Percentiles rank a stretch among this genome's conserved stretches.
phyloP scores from a whole-genome alignment of 2,329 filamentous ascomycete species.

The Raffaelea ambrosiae region DNA sequence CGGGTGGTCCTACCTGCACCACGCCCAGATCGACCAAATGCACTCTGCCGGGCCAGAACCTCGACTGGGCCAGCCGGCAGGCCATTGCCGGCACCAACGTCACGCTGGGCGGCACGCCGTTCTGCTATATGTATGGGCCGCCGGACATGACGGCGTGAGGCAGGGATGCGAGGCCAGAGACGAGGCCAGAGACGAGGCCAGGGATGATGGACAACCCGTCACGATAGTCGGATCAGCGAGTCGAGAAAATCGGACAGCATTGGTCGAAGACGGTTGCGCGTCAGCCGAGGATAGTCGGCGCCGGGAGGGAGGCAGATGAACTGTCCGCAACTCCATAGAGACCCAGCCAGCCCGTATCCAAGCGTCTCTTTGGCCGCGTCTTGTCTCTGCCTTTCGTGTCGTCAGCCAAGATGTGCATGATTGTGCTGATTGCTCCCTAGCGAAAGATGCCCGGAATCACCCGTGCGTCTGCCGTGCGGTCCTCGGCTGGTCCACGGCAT shows the following conservation, averaged over 20 bases:
- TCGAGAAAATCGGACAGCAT: neutral
- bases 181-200: too few species aligned
- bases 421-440: too few species aligned
- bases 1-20: slow-evolving; percentile 11
- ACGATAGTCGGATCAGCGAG: neutral
- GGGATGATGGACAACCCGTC: too few species aligned
- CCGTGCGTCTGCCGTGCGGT: too few species aligned
- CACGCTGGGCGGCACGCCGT: slow-evolving; percentile 6
- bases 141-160: neutral
- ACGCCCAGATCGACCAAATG: slow-evolving; percentile 8
- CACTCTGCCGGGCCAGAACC: slow-evolving; percentile 9
- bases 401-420: too few species aligned
- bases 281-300: neutral
- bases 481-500: too few species aligned
- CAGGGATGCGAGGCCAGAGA: neutral
- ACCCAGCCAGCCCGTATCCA: too few species aligned
- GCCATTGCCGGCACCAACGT: slow-evolving; percentile 18
- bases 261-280: neutral
- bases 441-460: too few species aligned
- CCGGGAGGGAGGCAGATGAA: neutral
- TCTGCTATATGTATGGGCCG: neutral
- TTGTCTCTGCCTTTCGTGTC: too few species aligned
- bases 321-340: neutral
- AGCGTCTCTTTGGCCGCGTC: too few species aligned
- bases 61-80: slow-evolving; percentile 14